Evolutionary conservation across 2,329 filamentous ascomycete genomes (phyloP).

Genomic region (Aspergillus puulaauensis): DNA sequence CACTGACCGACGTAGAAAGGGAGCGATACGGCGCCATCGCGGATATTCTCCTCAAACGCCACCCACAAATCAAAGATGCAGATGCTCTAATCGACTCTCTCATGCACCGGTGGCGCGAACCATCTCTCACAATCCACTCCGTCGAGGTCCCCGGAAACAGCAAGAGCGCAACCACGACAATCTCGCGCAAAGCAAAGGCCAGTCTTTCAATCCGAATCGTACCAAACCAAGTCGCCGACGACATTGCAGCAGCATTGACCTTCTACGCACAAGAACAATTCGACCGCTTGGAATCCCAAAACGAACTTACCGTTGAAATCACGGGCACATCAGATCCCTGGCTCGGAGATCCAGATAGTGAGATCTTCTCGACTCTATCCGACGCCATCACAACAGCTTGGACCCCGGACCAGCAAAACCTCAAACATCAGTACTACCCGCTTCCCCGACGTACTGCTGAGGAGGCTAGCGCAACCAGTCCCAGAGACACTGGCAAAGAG

Average conservation of each 20-base stretch:
- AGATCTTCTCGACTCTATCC: slow-evolving; percentile 87
- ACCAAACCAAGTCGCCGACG: slow-evolving; percentile 82
- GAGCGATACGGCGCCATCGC: slow-evolving; percentile 82
- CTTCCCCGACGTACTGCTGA: slow-evolving; percentile 21
- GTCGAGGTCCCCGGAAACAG: slow-evolving; percentile 82
- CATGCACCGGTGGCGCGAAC: slow-evolving; percentile 93
- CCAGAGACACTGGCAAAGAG: slow-evolving; percentile 7
- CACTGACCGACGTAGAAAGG: slow-evolving; percentile 72
- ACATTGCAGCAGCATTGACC: slow-evolving; percentile 68
- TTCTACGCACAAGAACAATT: slow-evolving; percentile 72
- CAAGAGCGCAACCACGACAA: slow-evolving; percentile 76
- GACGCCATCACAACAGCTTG: slow-evolving; percentile 82
- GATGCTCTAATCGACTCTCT: slow-evolving; percentile 77
- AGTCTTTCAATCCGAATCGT: slow-evolving; percentile 89
- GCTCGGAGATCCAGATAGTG: slow-evolving; percentile 87
- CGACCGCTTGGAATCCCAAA: slow-evolving; percentile 71
- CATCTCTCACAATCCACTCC: slow-evolving; percentile 88
- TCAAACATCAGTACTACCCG: slow-evolving; percentile 38
- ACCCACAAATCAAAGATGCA: slow-evolving; percentile 63
- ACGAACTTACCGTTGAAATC: slow-evolving; percentile 76
- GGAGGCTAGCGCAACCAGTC: slow-evolving; percentile 12
- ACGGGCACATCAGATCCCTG: slow-evolving; percentile 94
- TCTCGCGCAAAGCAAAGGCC: slow-evolving; percentile 84
- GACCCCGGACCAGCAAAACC: slow-evolving; percentile 50
- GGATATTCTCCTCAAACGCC: slow-evolving; percentile 69